These are phyloP conservation scores for Diaporthe nobilis DNA, from an alignment of 2,329 filamentous ascomycete genomes.

Conservation along the genomic window DNA sequence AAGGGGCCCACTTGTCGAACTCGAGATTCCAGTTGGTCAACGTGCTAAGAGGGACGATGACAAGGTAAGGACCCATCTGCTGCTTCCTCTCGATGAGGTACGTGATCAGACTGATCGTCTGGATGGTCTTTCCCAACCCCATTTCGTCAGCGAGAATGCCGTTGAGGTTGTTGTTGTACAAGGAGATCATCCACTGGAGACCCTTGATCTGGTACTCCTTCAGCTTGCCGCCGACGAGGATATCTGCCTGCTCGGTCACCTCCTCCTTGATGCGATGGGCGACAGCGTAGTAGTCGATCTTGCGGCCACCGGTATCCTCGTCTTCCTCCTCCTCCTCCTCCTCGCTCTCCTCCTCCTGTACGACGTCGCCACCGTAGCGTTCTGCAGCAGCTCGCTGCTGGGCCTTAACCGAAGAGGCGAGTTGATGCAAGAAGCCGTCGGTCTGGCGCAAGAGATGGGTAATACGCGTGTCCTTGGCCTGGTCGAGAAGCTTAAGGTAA, in stretches of 20 bases:
- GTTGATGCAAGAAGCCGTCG: slow-evolving; percentile 95
- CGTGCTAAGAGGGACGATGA: slow-evolving; percentile 97
- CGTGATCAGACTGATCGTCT: slow-evolving; percentile 97
- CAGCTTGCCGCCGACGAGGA: slow-evolving; percentile 90
- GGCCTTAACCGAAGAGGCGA: slow-evolving; percentile 92
- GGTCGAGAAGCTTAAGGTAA: slow-evolving; percentile 96
- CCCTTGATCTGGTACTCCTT: slow-evolving; percentile 99
- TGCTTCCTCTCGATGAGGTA: slow-evolving; percentile 97
- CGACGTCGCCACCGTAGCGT: slow-evolving; percentile 78
- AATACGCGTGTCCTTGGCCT: slow-evolving; percentile 99
- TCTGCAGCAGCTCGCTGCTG: slow-evolving; percentile 89
- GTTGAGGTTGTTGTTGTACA: slow-evolving; percentile 99
- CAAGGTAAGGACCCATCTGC: slow-evolving; percentile 91
- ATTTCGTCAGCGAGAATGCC: slow-evolving; percentile 99
- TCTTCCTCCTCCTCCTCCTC: slow-evolving; percentile 76
- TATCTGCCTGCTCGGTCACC: slow-evolving; percentile 84
- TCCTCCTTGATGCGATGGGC: slow-evolving; percentile 97
- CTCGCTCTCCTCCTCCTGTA: slow-evolving; percentile 58
- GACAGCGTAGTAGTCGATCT: slow-evolving; percentile 99
- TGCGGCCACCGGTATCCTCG: slow-evolving; percentile 78
- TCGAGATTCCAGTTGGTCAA: slow-evolving; percentile 99
- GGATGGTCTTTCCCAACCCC: slow-evolving; percentile 99
- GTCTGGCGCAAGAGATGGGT: slow-evolving; percentile 97
- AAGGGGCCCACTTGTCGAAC: slow-evolving; percentile 98
- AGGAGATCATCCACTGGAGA: slow-evolving; percentile 99